Conservation (phyloP, 768 basidiomycete species). For the Amyloporia xantha region DNA sequence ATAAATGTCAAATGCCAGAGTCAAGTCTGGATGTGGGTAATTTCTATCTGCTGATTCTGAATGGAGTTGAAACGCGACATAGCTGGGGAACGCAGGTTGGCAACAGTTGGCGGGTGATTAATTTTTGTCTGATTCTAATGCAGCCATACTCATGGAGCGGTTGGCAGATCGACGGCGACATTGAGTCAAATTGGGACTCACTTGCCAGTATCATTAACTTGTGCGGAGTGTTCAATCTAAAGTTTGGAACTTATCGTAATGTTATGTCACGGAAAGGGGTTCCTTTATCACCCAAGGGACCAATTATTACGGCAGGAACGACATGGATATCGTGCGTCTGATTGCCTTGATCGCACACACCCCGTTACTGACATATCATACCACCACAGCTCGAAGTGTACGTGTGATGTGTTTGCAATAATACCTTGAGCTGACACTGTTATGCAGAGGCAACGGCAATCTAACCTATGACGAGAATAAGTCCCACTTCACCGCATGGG, state of each 20-base stretch:
- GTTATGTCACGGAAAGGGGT: too few relatives aligned
- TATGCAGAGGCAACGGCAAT: conserved; percentile 53
- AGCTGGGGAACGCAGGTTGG: conserved; percentile 6
- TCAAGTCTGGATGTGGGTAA: conserved; percentile 8
- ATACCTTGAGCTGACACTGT: too few relatives aligned
- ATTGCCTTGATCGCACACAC: not conserved
- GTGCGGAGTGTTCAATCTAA: too few relatives aligned
- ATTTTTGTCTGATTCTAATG: not conserved
- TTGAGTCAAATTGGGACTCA: conserved; percentile 36
- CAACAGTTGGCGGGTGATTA: conserved; percentile 7
- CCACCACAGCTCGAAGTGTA: conserved; percentile 14
- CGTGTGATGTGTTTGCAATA: not conserved
- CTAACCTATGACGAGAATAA: conserved; percentile 61
- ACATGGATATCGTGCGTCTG: conserved; percentile 54
- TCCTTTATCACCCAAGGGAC: conserved; percentile 57
- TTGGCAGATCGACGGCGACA: conserved; percentile 3
- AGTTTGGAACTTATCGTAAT: not conserved
- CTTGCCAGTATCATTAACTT: conserved; percentile 48
- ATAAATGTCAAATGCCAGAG: conserved; percentile 1
- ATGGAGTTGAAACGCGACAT: not conserved
- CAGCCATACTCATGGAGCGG: not conserved
- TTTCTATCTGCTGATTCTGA: not conserved
- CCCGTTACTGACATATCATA: not conserved
- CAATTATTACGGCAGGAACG: conserved; percentile 66
- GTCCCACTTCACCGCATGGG: conserved; percentile 70